phyloP scores from a whole-genome alignment of 2,329 filamentous ascomycete genomes.

The Alternaria hordeiaustralica region DNA sequence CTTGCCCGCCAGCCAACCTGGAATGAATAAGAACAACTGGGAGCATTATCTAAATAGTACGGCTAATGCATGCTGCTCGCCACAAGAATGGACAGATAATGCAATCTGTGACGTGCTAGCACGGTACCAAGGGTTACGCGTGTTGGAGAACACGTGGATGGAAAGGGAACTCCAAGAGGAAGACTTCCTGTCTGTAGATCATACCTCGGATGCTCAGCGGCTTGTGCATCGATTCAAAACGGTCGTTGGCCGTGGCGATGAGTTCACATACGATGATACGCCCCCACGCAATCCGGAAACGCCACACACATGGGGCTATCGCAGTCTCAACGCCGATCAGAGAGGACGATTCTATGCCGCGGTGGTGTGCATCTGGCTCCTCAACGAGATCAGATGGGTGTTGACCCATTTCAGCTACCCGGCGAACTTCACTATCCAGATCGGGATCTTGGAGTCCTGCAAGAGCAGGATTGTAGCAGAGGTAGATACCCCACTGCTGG shows the following conservation, averaged over 20 bases:
- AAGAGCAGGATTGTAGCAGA: not conserved
- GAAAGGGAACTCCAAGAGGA: conserved; percentile 16
- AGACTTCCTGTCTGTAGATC: conserved; percentile 22
- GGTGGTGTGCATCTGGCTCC: conserved; percentile 26
- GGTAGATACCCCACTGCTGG: conserved; percentile 13
- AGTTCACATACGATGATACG: conserved; percentile 6
- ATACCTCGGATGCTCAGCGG: conserved; percentile 1
- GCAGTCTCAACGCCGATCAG: conserved; percentile 24
- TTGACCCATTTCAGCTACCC: conserved; percentile 22
- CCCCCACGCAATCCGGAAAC: not conserved
- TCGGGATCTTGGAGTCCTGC: not conserved
- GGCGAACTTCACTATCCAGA: conserved; percentile 2
- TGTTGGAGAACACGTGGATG: conserved; percentile 32
- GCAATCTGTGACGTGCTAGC: conserved; percentile 29
- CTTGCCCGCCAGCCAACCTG: conserved; percentile 5
- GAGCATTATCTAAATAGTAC: conserved; percentile 2
- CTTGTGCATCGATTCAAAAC: conserved; percentile 1
- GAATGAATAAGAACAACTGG: conserved; percentile 1
- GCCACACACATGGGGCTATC: conserved; percentile 10
- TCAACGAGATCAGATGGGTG: conserved; percentile 36
- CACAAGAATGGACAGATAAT: conserved; percentile 18
- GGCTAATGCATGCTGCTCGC: not conserved
- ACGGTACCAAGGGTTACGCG: conserved; percentile 31
- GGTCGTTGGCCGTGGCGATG: conserved; percentile 10
- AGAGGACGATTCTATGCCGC: conserved; percentile 31